These are phyloP conservation scores for Microsporum ferrugineum DNA, from an alignment of 2,329 filamentous ascomycete species.

Conservation along the genomic window DNA sequence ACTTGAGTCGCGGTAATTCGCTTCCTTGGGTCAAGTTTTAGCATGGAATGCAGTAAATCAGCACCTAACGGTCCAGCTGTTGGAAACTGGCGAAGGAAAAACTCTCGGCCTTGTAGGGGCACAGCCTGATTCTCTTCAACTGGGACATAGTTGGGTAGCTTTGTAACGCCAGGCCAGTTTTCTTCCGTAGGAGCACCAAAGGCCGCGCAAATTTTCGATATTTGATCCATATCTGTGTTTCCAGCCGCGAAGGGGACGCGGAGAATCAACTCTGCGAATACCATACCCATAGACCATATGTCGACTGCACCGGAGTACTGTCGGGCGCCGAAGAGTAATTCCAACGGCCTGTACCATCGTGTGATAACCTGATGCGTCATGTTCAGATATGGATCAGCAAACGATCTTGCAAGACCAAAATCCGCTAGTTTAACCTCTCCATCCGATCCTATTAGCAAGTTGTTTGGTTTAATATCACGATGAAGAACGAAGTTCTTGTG, in stretches of 20 bases:
- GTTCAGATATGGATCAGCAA: slow-evolving; percentile 72
- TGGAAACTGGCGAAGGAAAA: slow-evolving; percentile 66
- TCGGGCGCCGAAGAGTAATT: slow-evolving; percentile 79
- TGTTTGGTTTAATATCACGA: slow-evolving; percentile 98
- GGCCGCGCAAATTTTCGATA: slow-evolving; percentile 69
- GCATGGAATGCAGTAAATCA: slow-evolving; percentile 75
- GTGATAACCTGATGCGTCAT: slow-evolving; percentile 97
- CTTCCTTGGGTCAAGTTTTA: slow-evolving; percentile 75
- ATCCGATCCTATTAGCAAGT: slow-evolving; percentile 83
- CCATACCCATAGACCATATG: slow-evolving; percentile 83
- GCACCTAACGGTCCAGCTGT: slow-evolving; percentile 72
- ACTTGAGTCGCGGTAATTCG: slow-evolving; percentile 66
- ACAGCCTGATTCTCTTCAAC: slow-evolving; percentile 46
- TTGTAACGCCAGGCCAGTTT: slow-evolving; percentile 85
- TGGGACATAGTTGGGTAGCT: slow-evolving; percentile 68
- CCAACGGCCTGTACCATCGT: slow-evolving; percentile 89
- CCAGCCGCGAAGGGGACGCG: slow-evolving; percentile 74
- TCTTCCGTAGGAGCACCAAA: slow-evolving; percentile 88
- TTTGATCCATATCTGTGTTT: slow-evolving; percentile 74
- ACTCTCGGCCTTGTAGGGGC: slow-evolving; percentile 52
- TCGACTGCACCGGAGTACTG: slow-evolving; percentile 89
- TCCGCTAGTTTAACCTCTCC: slow-evolving; percentile 92
- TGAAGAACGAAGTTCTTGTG: slow-evolving; percentile 90
- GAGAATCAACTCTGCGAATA: slow-evolving; percentile 82
- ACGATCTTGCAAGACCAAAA: slow-evolving; percentile 85